These are phyloP conservation scores for Fusarium staphyleae DNA, from an alignment of 2,329 filamentous ascomycete species.

Conservation along the genomic window DNA sequence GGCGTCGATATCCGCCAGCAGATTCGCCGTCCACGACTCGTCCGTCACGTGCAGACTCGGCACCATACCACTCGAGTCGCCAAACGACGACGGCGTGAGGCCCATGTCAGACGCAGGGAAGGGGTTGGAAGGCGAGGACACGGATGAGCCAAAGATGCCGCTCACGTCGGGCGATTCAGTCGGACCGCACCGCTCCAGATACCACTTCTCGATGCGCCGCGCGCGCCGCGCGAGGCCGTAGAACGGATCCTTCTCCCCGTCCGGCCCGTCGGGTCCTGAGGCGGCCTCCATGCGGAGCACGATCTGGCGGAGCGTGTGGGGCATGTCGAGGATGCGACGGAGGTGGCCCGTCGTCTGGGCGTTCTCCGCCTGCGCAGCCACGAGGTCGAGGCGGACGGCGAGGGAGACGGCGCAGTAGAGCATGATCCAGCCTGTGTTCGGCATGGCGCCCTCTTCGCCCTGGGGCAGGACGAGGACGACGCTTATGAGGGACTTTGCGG, in stretches of 20 bases:
- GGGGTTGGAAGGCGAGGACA: constrained; percentile 18
- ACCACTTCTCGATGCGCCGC: constrained; percentile 34
- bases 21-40: constrained; percentile 25
- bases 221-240: constrained; percentile 34
- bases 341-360: constrained; percentile 39
- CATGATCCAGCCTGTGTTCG: constrained; percentile 45
- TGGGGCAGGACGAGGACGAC: constrained; percentile 39
- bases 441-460: constrained; percentile 40
- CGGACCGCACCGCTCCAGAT: constrained; percentile 25
- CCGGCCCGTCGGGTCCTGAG: constrained; percentile 8
- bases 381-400: constrained; percentile 42
- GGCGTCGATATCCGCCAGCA: constrained; percentile 28
- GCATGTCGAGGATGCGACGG: constrained; percentile 42
- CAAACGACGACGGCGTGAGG: constrained; percentile 13
- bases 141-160: constrained; percentile 25
- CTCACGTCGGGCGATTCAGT: constrained; percentile 24
- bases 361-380: constrained; percentile 39
- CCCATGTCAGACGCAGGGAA: constrained; percentile 14
- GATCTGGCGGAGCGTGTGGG: constrained; percentile 42
- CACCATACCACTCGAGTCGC: constrained; percentile 5
- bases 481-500: constrained; percentile 42
- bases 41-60: constrained; percentile 28
- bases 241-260: constrained; percentile 37
- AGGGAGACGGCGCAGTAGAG: constrained; percentile 44
- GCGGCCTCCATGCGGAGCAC: constrained; percentile 41